Conservation (phyloP, 106 monocot genomes). For the Dioscorea alata region DNA sequence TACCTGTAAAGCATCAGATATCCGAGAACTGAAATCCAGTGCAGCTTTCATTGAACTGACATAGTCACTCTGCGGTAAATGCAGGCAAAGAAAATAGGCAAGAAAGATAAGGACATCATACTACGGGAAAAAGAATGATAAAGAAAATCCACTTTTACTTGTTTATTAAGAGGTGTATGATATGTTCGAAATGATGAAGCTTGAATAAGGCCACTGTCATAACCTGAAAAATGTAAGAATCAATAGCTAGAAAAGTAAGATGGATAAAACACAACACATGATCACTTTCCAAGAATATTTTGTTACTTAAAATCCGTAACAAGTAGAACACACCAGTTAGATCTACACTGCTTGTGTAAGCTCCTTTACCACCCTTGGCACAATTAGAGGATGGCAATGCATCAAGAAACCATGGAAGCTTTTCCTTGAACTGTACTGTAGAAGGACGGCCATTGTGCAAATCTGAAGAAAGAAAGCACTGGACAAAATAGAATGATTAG, state of each 20-base stretch:
- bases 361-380: constrained; percentile 96
- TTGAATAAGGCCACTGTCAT: constrained; percentile 65
- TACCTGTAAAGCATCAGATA: constrained; percentile 93
- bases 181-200: constrained; percentile 96
- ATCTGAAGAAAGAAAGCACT: constrained; percentile 87
- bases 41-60: constrained; percentile 91
- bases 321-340: constrained; percentile 46
- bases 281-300: too few relatives aligned
- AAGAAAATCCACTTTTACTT: constrained; percentile 34
- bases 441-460: constrained; percentile 81
- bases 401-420: constrained; percentile 97
- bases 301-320: too few relatives aligned
- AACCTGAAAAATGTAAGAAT: constrained; percentile 37
- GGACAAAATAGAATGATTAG: background rate
- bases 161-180: constrained; percentile 91
- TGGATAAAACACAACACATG: too few relatives aligned
- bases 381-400: constrained; percentile 88
- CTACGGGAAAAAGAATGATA: background rate
- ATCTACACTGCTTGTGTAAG: constrained; percentile 86
- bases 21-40: constrained; percentile 70
- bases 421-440: constrained; percentile 79
- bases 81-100: background rate
- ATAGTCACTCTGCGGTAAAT: constrained; percentile 63
- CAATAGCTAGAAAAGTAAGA: background rate
- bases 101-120: background rate